A percentile compares a stretch with the other conserved stretches of the same genome.
Conservation (phyloP, 2,329 filamentous ascomycete genomes). For the Phaeosphaeriaceae sp. region DNA sequence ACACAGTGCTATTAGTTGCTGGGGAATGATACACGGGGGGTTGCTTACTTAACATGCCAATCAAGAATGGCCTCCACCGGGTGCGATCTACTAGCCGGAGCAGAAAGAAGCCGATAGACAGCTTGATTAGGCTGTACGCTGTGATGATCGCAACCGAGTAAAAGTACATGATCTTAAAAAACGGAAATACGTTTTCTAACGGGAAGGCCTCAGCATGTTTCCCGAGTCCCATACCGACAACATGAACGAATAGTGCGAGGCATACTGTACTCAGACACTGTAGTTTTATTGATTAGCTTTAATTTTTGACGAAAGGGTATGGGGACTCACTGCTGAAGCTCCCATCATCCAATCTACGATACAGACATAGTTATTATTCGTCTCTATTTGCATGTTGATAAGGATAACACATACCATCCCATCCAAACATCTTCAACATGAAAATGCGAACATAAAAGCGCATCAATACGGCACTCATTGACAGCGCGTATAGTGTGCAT, state of each 20-base stretch:
- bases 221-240: constrained; percentile 53
- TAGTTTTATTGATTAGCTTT: neutral
- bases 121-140: constrained; percentile 55
- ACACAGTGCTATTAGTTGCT: neutral
- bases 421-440: constrained; percentile 29
- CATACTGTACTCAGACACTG: constrained; percentile 22
- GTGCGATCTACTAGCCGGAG: constrained; percentile 49
- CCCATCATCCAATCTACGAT: constrained; percentile 49
- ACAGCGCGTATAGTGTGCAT: constrained; percentile 47
- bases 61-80: constrained; percentile 48
- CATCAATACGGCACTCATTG: constrained; percentile 18
- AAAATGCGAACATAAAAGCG: constrained; percentile 28
- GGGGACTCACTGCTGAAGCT: constrained; percentile 20
- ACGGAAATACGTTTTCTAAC: constrained; percentile 33
- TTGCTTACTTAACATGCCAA: constrained; percentile 50
- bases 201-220: constrained; percentile 48
- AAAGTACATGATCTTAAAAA: constrained; percentile 51
- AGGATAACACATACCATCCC: constrained; percentile 21
- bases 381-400: neutral
- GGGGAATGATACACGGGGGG: neutral
- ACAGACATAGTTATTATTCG: constrained; percentile 8
- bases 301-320: neutral
- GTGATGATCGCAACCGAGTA: constrained; percentile 57
- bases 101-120: constrained; percentile 57
- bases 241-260: constrained; percentile 23